phyloP scores from a whole-genome alignment of 345 rosid genomes.

The Brassica rapa region DNA sequence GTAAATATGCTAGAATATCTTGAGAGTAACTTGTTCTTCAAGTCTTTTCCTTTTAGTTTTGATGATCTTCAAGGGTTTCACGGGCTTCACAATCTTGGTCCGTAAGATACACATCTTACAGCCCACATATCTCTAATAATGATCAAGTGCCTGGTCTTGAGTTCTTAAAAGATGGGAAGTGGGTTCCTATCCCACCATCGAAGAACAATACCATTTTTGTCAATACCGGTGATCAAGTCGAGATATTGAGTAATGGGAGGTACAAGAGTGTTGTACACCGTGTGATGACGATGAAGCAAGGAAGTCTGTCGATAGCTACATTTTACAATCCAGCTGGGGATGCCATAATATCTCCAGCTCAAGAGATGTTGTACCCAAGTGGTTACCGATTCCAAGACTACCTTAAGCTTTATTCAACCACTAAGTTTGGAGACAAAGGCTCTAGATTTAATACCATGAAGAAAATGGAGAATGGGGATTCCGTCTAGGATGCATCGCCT shows the following conservation, averaged over 20 bases:
- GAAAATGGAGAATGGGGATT: conserved; percentile 45
- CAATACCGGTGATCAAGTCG: conserved; percentile 82
- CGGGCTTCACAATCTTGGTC: no score
- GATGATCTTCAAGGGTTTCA: no score
- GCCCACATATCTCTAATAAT: no score
- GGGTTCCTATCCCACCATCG: conserved; percentile 80
- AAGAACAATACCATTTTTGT: conserved; percentile 77
- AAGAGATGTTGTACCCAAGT: conserved; percentile 65
- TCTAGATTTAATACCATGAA: conserved; percentile 70
- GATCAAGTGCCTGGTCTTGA: conserved; percentile 91
- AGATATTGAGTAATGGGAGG: conserved; percentile 83
- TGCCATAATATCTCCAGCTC: conserved; percentile 74
- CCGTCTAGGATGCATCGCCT: conserved; percentile 11
- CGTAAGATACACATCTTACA: no score
- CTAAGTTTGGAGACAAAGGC: conserved; percentile 72
- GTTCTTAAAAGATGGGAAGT: conserved; percentile 72
- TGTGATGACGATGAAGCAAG: conserved; percentile 68
- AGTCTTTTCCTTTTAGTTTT: no score
- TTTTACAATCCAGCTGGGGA: conserved; percentile 88
- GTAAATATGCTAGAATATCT: no score
- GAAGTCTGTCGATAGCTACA: conserved; percentile 86
- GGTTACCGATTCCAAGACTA: conserved; percentile 69
- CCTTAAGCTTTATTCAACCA: conserved; percentile 67
- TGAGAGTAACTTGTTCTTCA: no score
- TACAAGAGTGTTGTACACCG: conserved; percentile 75